Evolutionary conservation across 2,329 filamentous ascomycete species (phyloP), one percentile per base, ranked within the genome.

Genomic region (Clarireedia monteithiana): DNA sequence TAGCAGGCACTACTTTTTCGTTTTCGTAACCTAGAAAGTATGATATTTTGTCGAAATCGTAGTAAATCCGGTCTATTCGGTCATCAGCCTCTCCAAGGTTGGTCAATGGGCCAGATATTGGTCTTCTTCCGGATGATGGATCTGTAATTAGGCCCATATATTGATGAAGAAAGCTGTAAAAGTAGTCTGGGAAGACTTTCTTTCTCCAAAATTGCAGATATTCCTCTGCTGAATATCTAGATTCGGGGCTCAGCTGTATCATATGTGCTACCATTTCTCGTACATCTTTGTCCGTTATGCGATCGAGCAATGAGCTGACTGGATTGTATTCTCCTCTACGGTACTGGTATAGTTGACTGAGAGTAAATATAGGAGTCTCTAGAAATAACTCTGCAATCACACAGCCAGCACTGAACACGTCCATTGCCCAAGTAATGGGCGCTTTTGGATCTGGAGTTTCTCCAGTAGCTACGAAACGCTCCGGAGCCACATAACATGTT

Each of bases 71-170:
- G 65, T 97, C 90, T 66, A 99, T 97, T 44, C 94, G 83, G 62
- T 96, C 91, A 70, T 99, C 94, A 1, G 91, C 85, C 70, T 96
- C 91, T 58, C 88, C 88, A 52, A 91, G 77, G 66, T 91, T 95
- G 61, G 81, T 83, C 3, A 78, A 74, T 10, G 82, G 78, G 1
- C 86, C 82, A 9, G 86, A 85, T 44, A 89, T 79, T 10, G 85
- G 81, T 52, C 81, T 84, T 61, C 87, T 85, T 0, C 89, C 90
- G 1, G 89, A 89, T 0, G 87, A 89, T 0, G 91, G 88, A 68
- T 97, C 91, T 4, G 94, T 97, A 60, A 99, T 89, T 54, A 95
- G 81, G 63, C 89, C 89, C 90, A 99, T 96, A 68, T 99, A 96
- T 66, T 96, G 91, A 69, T 99, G 94, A 34, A 99, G 77, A 68